Percentiles rank a stretch among this genome's conserved stretches.
phyloP scores from a whole-genome alignment of 2,329 filamentous ascomycete genomes.

The Penicillium sp. region DNA sequence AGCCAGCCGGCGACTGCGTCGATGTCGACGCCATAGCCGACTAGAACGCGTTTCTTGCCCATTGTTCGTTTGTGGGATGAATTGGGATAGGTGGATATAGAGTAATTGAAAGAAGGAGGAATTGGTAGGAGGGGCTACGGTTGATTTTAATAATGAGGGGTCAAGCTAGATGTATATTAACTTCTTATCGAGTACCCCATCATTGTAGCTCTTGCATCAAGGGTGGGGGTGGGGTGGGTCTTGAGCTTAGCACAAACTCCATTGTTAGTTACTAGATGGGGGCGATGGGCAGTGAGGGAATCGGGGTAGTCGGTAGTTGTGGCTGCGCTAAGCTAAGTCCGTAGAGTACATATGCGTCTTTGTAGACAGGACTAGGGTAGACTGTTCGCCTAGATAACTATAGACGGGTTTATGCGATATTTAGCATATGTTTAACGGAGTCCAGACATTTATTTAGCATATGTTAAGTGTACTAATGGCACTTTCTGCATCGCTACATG shows the following conservation, averaged over 20 bases:
- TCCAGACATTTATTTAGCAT: no score
- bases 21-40: conserved; percentile 65
- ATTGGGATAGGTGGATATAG: not conserved
- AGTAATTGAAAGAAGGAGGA: not conserved
- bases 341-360: no score
- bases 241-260: not conserved
- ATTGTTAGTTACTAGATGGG: not conserved
- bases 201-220: not conserved
- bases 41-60: conserved; percentile 50
- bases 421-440: no score
- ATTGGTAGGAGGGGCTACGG: not conserved
- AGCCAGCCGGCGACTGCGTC: conserved; percentile 74
- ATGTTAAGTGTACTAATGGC: no score
- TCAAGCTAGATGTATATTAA: not conserved
- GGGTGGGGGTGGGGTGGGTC: not conserved
- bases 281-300: not conserved
- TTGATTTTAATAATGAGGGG: no score
- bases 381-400: no score
- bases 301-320: no score
- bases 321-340: no score
- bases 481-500: no score
- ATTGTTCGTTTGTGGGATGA: conserved; percentile 6
- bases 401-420: no score
- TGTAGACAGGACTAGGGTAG: no score
- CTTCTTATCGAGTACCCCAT: not conserved